Base-by-base conservation (phyloP, 768 basidiomycete genomes). In the Boletus subparvulus region DNA sequence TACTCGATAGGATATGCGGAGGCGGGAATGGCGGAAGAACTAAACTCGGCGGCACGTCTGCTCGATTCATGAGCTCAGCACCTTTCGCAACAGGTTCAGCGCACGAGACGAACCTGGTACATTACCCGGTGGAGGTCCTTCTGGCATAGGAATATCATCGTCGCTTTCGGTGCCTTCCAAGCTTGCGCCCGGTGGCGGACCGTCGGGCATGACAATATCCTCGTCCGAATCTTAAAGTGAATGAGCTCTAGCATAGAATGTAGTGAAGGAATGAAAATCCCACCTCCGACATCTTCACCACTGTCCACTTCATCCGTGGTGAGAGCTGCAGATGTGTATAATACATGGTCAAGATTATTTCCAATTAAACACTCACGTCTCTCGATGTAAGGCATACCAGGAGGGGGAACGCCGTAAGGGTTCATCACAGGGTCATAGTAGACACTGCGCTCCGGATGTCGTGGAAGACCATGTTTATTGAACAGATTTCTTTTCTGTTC, bases 351-450 rank as follows among this genome's bases (percentile, higher is more conserved):
- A 17, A 24, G 43, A 45, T 43, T 10, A 24, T 44, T 44, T 42
- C 40, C 14, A 37, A 56, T 48, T 24, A 35, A n/a, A 36, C 6
- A 77, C 89, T 74, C 64, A 95, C 94, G 82, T 75, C 88, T 74
- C 69, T 98, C 92, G 55, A 83, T 75, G 72, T 97, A 98, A n/a
- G 92, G 93, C 94, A 97, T 92, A 8, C 96, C 96, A 13, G 95
- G 96, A 41, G 95, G 95, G 19, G 95, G 86, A 17, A 94, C 90
- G 30, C 94, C 95, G 67, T 80, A 94, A 24, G 94, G 93, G 69
- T 98, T 98, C 83, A 95, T 87, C 41, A 94, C 82, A 30, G 90
- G 83, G 65, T 98, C 90, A 74, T 94, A 98, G 71, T 96, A 98
- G 36, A 95, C 78, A 72, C 90, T 93, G 61, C 92, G 80, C 67